phyloP scores from a whole-genome alignment of 495 filamentous ascomycete genomes.

The Elasticomyces elasticus region DNA sequence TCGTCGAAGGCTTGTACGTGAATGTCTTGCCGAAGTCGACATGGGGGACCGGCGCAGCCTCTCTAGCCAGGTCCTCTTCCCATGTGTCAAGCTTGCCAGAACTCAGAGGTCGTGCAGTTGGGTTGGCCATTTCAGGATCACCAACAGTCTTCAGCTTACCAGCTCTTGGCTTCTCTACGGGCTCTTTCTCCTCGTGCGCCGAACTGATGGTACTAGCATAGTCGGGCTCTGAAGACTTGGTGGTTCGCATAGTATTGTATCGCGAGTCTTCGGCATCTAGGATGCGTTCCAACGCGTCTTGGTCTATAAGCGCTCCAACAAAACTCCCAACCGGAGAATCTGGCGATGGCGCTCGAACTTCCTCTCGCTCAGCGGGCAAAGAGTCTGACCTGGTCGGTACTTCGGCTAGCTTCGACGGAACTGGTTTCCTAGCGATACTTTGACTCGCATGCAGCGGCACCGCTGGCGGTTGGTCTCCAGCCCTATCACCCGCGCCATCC shows the following conservation, averaged over 20 bases:
- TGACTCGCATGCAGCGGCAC: slow-evolving; percentile 25
- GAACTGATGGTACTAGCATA: slow-evolving; percentile 36
- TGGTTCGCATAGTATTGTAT: slow-evolving; percentile 8
- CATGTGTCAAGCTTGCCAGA: slow-evolving; percentile 13
- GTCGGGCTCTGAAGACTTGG: slow-evolving; percentile 26
- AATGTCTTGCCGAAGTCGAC: slow-evolving; percentile 84
- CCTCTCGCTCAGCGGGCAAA: neutral
- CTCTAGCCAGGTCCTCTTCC: slow-evolving; percentile 1
- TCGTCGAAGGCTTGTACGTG: slow-evolving; percentile 42
- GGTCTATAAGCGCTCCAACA: slow-evolving; percentile 12
- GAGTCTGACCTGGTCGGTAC: neutral
- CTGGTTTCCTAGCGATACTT: slow-evolving; percentile 53
- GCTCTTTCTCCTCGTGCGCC: slow-evolving; percentile 5
- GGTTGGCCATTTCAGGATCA: slow-evolving; percentile 33
- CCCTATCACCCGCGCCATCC: neutral
- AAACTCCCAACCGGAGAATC: slow-evolving; percentile 13
- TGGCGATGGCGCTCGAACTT: neutral
- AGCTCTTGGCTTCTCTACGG: slow-evolving; percentile 57
- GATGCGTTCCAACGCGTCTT: slow-evolving; percentile 13
- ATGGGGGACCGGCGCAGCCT: slow-evolving; percentile 50
- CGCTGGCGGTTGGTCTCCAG: neutral
- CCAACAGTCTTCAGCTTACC: slow-evolving; percentile 80
- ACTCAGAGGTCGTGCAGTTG: neutral
- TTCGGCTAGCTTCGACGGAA: slow-evolving; percentile 35
- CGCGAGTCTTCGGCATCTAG: slow-evolving; percentile 7